Conservation (phyloP, 1,284 basidiomycete genomes). For the Trichosporon coremiiforme region DNA sequence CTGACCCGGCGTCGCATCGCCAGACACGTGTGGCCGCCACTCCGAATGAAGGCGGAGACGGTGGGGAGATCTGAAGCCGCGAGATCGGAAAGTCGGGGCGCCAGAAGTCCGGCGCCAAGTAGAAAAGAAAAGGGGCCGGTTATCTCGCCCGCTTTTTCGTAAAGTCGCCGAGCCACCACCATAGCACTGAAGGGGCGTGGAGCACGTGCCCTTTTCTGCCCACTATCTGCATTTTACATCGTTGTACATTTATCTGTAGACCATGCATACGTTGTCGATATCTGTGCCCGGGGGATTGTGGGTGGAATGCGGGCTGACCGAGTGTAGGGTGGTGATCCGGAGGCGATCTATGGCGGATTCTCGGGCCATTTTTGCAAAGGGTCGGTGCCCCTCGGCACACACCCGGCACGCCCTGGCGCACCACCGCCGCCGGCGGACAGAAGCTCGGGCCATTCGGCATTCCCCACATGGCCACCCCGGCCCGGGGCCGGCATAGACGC, state of each 20-base stretch:
- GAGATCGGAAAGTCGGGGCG: too few species aligned
- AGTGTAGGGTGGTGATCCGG: too few species aligned
- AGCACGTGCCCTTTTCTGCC: background rate
- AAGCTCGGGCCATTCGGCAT: constrained; percentile 4
- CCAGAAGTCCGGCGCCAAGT: too few species aligned
- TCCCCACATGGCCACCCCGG: background rate
- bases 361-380: constrained; percentile 14
- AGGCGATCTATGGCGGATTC: too few species aligned
- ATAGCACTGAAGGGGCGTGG: background rate
- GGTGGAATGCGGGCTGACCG: too few species aligned
- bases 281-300: background rate
- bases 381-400: background rate
- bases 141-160: background rate
- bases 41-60: too few species aligned
- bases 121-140: constrained; percentile 9
- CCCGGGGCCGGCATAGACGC: background rate
- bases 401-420: too few species aligned
- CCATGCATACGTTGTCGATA: background rate
- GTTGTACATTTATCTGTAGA: constrained; percentile 8
- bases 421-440: too few species aligned
- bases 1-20: too few species aligned
- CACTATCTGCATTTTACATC: background rate
- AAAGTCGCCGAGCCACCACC: background rate
- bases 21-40: too few species aligned
- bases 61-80: too few species aligned